Conservation (phyloP, 2,329 filamentous ascomycete species). For the Pestalotiopsis fici region DNA sequence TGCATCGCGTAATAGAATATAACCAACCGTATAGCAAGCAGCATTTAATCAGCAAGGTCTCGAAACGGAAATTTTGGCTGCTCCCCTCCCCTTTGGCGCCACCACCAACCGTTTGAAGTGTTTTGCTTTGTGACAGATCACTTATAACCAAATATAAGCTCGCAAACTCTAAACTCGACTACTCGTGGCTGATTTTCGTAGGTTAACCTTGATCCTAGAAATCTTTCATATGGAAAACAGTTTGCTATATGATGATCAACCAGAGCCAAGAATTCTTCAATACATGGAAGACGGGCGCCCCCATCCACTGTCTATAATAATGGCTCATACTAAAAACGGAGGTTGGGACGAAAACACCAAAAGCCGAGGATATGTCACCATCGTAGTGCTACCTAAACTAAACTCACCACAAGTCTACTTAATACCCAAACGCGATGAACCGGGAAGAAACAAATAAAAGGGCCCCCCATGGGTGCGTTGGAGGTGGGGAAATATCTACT, state of each 20-base stretch:
- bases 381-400: background rate
- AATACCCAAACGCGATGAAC: no score
- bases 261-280: background rate
- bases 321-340: background rate
- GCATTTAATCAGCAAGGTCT: background rate
- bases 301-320: background rate
- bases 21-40: background rate
- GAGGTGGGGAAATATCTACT: background rate
- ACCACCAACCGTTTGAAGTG: background rate
- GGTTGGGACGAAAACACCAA: background rate
- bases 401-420: background rate
- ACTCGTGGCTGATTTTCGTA: no score
- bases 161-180: background rate
- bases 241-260: no score
- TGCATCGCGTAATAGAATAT: background rate
- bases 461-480: background rate
- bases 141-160: background rate
- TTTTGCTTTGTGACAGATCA: slow-evolving; percentile 2
- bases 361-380: background rate
- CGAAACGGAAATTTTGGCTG: background rate
- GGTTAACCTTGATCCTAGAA: background rate
- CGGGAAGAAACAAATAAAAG: no score
- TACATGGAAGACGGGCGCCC: background rate
- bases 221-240: background rate
- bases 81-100: background rate